A percentile compares a stretch with the other conserved stretches of the same genome.
These are phyloP conservation scores for Knoxdaviesia proteae DNA, from an alignment of 2,329 filamentous ascomycete genomes.

Conservation along the genomic window DNA sequence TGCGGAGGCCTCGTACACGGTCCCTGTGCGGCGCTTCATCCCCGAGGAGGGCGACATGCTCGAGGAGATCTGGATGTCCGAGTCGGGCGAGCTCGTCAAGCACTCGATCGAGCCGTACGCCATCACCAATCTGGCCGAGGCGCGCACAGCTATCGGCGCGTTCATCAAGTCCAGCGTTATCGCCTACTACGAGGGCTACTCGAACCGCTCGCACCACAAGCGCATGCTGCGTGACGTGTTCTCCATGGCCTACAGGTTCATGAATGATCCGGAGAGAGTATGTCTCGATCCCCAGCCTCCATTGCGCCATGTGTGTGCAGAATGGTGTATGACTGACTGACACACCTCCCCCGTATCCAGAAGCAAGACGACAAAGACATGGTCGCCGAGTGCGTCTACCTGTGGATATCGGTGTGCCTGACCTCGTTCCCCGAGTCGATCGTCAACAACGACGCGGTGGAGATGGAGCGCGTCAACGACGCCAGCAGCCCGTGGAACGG, in stretches of 20 bases:
- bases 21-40: conserved; percentile 31
- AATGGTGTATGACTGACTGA: background rate
- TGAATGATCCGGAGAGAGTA: background rate
- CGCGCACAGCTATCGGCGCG: conserved; percentile 5
- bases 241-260: background rate
- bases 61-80: conserved; percentile 29
- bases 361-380: background rate
- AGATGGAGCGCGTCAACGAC: background rate
- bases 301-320: background rate
- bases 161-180: background rate
- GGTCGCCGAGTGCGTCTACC: background rate
- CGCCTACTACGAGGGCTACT: background rate
- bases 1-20: background rate
- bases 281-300: background rate
- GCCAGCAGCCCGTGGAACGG: background rate
- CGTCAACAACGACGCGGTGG: background rate
- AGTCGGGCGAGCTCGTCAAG: conserved; percentile 19
- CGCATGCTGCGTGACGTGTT: background rate
- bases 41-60: conserved; percentile 33
- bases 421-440: conserved; percentile 2
- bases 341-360: background rate
- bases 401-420: conserved; percentile 1
- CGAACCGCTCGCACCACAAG: background rate
- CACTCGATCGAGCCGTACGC: conserved; percentile 29
- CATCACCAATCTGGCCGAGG: conserved; percentile 30